These are phyloP conservation scores for Brasilioporus rufonigricans DNA, from an alignment of 768 basidiomycete species.

Conservation along the genomic window DNA sequence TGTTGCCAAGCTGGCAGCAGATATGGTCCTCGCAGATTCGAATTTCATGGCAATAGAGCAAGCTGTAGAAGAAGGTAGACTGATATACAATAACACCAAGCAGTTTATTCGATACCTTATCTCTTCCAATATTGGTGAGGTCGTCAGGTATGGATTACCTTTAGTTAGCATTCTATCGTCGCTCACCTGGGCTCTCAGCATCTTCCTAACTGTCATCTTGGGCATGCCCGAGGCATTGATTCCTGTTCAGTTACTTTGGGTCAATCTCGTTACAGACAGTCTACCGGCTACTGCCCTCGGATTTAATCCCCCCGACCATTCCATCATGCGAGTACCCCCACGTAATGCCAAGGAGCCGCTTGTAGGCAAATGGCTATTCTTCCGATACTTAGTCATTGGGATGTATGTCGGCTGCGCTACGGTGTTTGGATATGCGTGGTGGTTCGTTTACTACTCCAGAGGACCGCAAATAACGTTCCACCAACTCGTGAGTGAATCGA, in stretches of 20 bases:
- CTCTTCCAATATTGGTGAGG: constrained; percentile 97
- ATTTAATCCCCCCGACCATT: constrained; percentile 96
- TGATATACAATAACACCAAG: constrained; percentile 99
- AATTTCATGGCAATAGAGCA: constrained; percentile 97
- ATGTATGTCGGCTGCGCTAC: constrained; percentile 93
- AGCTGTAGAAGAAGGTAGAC: constrained; percentile 95
- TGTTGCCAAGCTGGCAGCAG: constrained; percentile 95
- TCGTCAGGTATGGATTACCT: constrained; percentile 59
- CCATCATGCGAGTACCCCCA: constrained; percentile 95
- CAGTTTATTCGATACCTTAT: constrained; percentile 99
- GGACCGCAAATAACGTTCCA: constrained; percentile 94
- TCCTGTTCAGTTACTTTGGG: constrained; percentile 97
- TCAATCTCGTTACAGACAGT: constrained; percentile 96
- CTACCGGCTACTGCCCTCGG: constrained; percentile 96
- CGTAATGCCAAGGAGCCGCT: constrained; percentile 88
- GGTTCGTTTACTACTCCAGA: constrained; percentile 89
- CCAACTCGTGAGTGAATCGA: constrained; percentile 70
- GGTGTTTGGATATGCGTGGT: constrained; percentile 98
- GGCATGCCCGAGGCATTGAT: constrained; percentile 99
- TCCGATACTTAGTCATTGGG: constrained; percentile 93
- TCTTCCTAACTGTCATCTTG: constrained; percentile 94
- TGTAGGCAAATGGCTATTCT: constrained; percentile 90
- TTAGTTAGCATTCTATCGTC: neutral
- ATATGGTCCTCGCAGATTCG: constrained; percentile 96
- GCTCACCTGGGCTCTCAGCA: constrained; percentile 43